Evolutionary conservation across 257 asterid species (phyloP), one percentile per base, ranked within the genome.

Genomic region (Solanum virginianum): DNA sequence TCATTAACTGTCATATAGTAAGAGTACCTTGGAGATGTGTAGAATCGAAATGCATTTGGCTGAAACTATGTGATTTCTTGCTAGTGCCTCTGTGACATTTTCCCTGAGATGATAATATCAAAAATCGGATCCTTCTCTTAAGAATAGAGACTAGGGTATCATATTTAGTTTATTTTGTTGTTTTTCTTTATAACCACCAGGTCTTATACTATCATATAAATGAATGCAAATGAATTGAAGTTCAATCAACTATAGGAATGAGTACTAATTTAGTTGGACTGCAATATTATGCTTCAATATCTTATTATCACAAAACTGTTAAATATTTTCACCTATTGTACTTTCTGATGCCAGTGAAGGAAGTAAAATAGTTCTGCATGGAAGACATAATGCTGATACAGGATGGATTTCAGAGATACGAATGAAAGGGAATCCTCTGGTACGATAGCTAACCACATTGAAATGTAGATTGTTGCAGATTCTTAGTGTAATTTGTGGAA

Each of bases 351-450:
- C 88, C 92, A 96, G 99, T 87, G 90, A 95, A 89, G 97, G 95
- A 56, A 88, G 91, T 80, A 70, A 90, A 57, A 90, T 95, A 89
- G 92, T 91, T 83, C 86, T 96, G 91, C 97, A 93, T 87, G 99
- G 98, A 89, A 94, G 97, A 83, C 98, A 96, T 87, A 91, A 95
- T 91, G 98, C 93, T 79, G 98, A 96, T 92, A 87, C 87, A 86
- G 93, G 89, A 85, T 96, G 99, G 99, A 91, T 95, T 85, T 85
- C 91, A 72, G 95, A 91, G 72, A 90, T 93, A 70, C 91, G 93
- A 85, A 92, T 85, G 90, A 86, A 79, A 12, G 95, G 97, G 84
- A 84, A 88, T 86, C 74, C 94, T 88, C 92, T 91, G 98, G 99
- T 94, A 88, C 79, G 20, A 72, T 81, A 51, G 14, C 32, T 45